A percentile compares a stretch with the other conserved stretches of the same genome.
Conservation (phyloP, 2,329 filamentous ascomycete genomes). For the Thelonectria discophora region DNA sequence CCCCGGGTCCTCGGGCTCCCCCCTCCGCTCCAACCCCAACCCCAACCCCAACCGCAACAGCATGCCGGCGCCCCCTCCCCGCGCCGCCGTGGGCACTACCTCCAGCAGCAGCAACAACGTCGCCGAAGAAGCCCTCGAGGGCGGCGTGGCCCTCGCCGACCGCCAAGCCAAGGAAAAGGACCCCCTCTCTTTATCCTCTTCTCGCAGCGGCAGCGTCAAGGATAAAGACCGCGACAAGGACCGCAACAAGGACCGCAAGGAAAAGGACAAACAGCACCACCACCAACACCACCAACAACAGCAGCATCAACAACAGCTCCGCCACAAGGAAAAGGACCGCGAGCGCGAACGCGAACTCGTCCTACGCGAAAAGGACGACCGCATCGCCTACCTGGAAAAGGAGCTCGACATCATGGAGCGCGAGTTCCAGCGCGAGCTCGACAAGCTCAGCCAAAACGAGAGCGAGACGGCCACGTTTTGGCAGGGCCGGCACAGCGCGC, state of each 20-base stretch:
- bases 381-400: constrained; percentile 61
- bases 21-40: too few species aligned
- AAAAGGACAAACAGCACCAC: constrained; percentile 32
- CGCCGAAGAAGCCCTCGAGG: constrained; percentile 40
- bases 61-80: constrained; percentile 45
- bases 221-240: too few species aligned
- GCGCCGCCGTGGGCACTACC: constrained; percentile 43
- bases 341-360: constrained; percentile 40
- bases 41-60: constrained; percentile 43
- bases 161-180: constrained; percentile 42
- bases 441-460: constrained; percentile 62
- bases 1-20: constrained; percentile 40
- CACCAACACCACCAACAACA: too few species aligned
- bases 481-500: constrained; percentile 63
- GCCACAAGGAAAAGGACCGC: constrained; percentile 37
- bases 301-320: too few species aligned
- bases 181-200: constrained; percentile 16
- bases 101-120: constrained; percentile 27
- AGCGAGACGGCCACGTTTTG: constrained; percentile 65
- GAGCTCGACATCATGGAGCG: constrained; percentile 62
- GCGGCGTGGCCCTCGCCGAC: constrained; percentile 36
- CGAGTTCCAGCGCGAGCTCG: constrained; percentile 63
- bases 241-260: constrained; percentile 41
- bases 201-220: constrained; percentile 48
- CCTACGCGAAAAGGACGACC: constrained; percentile 59